Evolutionary conservation across 306 rosid species (phyloP), one percentile per base, ranked within the genome.

Genomic region (Ziziphus jujuba): DNA sequence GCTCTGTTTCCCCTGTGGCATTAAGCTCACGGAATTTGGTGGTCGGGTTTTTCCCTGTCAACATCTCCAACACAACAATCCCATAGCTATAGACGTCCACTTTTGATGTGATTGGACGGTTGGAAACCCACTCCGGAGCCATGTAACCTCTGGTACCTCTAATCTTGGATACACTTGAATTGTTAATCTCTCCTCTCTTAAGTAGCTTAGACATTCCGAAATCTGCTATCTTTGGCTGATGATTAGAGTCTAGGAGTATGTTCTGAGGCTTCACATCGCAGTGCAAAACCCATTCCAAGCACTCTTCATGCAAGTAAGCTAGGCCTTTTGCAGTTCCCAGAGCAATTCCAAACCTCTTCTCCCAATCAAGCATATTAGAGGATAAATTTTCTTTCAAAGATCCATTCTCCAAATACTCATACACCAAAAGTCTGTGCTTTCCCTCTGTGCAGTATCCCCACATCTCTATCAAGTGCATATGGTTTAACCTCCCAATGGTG

Each of bases 241-340:
- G 78, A 10, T 79, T 50, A 2, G 85, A 59, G 71, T 81, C 84
- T 1, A 89, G 19, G 7, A 86, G 87, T 61, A 89, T 80, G 65
- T 89, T 89, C 3, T 89, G 84, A 52, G 92, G 92, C 78, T 86
- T 89, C 34, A 84, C 87, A 38, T 89, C 90, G n/a, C 90, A 89
- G 13, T 84, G 96, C 7, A 89, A 34, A 53, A 87, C 76, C 88
- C 95, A 87, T 56, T 84, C 89, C 71, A 84, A 76, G 64, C 95
- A 87, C 50, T 82, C 88, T 2, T 87, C 90, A 13, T 84, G 93
- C 5, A 87, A 34, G 76, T 87, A 87, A 61, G 84, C 78, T 5
- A 87, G 50, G 14, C 86, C 88, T 66, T 21, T 87, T 2, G 87
- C 86, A 0, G 80, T 84, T 2, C 90, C 86, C 5, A 80, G 14